A percentile compares a stretch with the other conserved stretches of the same genome.
Conservation (phyloP, 805 yeast species). For the Komagataella pastoris region DNA sequence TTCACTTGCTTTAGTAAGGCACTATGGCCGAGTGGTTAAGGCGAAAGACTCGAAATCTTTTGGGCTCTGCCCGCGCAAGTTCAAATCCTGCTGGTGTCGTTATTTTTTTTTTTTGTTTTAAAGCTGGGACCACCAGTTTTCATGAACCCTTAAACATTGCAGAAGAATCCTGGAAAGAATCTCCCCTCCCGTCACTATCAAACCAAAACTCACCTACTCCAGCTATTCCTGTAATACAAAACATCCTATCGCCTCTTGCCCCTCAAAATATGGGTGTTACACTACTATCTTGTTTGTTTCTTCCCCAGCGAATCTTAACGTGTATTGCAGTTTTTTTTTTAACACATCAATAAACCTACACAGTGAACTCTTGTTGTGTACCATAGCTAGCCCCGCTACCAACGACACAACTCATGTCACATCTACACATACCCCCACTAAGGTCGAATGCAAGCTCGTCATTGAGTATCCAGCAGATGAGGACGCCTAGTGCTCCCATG, state of each 20-base stretch:
- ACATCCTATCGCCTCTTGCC: background rate
- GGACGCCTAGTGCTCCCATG: constrained; percentile 30
- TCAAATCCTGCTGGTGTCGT: constrained; percentile 70
- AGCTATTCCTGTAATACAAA: too few species aligned
- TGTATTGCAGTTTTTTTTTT: background rate
- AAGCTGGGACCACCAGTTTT: too few species aligned
- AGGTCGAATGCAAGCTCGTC: constrained; percentile 4
- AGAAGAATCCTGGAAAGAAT: too few species aligned
- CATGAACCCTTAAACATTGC: too few species aligned
- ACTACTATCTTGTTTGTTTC: background rate
- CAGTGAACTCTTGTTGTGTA: background rate
- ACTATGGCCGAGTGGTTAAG: constrained; percentile 71
- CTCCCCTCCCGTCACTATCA: too few species aligned
- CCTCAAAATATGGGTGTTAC: background rate
- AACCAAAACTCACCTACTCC: too few species aligned
- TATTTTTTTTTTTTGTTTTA: constrained; percentile 14
- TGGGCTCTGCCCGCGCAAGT: constrained; percentile 75
- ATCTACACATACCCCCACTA: background rate
- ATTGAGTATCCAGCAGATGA: background rate
- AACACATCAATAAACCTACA: background rate
- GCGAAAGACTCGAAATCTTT: constrained; percentile 65
- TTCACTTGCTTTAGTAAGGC: constrained; percentile 12
- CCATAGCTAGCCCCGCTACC: background rate
- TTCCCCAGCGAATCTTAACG: background rate
- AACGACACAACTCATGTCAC: background rate